Conservation (phyloP, 2,329 filamentous ascomycete species). For the Aspergillus udagawae region DNA sequence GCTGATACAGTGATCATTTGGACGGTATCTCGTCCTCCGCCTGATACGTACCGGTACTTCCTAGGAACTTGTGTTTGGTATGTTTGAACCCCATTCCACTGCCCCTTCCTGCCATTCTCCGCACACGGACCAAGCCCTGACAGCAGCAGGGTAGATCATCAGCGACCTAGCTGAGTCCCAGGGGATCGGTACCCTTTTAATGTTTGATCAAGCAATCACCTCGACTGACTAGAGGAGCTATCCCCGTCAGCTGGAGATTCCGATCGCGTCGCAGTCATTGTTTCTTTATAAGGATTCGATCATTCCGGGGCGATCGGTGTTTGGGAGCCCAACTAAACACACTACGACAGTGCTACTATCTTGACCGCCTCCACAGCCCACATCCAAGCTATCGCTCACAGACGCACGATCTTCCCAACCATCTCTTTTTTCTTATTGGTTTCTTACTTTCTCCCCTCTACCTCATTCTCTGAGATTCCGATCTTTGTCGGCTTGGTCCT, state of each 20-base stretch:
- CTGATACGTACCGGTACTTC: neutral
- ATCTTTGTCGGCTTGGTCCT: neutral
- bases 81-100: neutral
- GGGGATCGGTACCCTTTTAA: neutral
- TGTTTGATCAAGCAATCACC: neutral
- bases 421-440: neutral
- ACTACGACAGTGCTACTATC: slow-evolving; percentile 9
- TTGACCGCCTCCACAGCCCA: slow-evolving; percentile 27
- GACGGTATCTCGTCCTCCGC: neutral
- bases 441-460: neutral
- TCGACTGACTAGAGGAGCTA: neutral
- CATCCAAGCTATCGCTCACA: slow-evolving; percentile 5
- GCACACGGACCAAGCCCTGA: neutral
- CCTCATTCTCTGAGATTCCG: neutral
- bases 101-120: neutral
- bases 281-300: neutral
- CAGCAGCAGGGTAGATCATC: neutral
- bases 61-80: neutral
- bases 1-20: neutral
- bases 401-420: slow-evolving; percentile 4
- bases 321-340: neutral
- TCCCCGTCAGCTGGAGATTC: neutral
- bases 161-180: neutral
- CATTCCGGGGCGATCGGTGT: neutral
- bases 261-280: neutral